Base-by-base conservation (phyloP, 1,284 basidiomycete species). In the Microbotryomycetes sp. region DNA sequence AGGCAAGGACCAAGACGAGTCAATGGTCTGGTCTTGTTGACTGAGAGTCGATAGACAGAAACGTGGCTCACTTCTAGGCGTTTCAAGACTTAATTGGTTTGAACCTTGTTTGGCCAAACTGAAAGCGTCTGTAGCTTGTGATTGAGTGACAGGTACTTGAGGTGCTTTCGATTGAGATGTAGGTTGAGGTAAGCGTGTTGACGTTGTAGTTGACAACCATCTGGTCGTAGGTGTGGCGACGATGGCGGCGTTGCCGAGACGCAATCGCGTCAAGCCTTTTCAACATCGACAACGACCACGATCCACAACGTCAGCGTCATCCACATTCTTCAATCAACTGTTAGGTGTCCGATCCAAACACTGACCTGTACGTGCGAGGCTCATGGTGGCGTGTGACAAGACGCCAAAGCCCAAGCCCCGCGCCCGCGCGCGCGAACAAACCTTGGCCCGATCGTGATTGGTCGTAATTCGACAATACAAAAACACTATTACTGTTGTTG, bases 11-110 rank as follows among this genome's bases (percentile, higher is more conserved):
- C 57, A 22, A 51, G 62, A 60, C 12, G 53, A 55, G 52, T 58
- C 65, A n/a, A 65, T 42, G 5, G 49, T 48, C n/a, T 26, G 48
- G 49, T 26, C 23, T n/a, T n/a, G n/a, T n/a, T n/a, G 29, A 12
- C 56, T 15, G 32, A 12, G 23, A 28, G 28, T 16, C 28, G 32
- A 26, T 6, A 30, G 16, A 23, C 32, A 9, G 23, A 49, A 65
- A 45, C n/a, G 59, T 87, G 77, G 19, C 36, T 42, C 12, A 42
- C 36, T 97, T 74, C 83, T 82, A 22, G 93, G 93, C 23, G 85
- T 86, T 80, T 93, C 88, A 67, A 97, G 80, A 74, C 86, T 88
- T 63, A 84, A 80, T 75, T 93, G 90, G 74, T 90, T 89, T 51
- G 87, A 89, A 56, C 84, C 87, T 58, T 80, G 81, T 73, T 86